Conservation (phyloP, 768 basidiomycete genomes). For the Termitomyces sp. region DNA sequence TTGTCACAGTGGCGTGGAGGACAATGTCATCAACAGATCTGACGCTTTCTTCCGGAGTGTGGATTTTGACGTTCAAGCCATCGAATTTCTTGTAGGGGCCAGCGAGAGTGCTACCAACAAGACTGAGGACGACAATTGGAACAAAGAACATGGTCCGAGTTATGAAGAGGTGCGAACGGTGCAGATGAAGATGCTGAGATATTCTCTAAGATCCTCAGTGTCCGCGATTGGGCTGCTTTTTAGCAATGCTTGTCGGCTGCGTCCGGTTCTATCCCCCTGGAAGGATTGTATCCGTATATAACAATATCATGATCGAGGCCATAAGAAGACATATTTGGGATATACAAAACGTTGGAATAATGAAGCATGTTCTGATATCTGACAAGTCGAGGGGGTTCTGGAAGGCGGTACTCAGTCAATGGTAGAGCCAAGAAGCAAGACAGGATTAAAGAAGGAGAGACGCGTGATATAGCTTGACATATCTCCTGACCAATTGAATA, state of each 20-base stretch:
- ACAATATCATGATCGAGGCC: neutral
- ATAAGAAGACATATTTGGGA: neutral
- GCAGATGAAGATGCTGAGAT: neutral
- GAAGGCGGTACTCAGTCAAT: neutral
- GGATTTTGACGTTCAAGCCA: slow-evolving; percentile 24
- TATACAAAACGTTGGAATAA: neutral
- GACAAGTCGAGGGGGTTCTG: neutral
- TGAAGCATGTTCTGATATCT: neutral
- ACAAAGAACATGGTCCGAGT: slow-evolving; percentile 20
- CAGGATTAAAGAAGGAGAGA: neutral
- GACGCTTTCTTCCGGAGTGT: slow-evolving; percentile 22
- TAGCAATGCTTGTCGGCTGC: neutral
- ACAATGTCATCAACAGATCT: slow-evolving; percentile 32
- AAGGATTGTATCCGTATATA: neutral
- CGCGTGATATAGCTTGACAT: neutral
- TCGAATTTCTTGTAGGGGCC: slow-evolving; percentile 26
- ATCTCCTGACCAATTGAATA: too few species aligned
- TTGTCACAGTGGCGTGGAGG: slow-evolving; percentile 35
- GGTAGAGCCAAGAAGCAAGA: too few species aligned
- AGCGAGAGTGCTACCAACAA: slow-evolving; percentile 23
- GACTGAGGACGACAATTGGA: slow-evolving; percentile 20
- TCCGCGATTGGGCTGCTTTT: neutral
- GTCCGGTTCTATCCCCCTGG: neutral
- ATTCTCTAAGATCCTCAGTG: neutral
- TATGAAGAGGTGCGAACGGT: neutral